Percentiles rank a stretch among this genome's conserved stretches.
These are phyloP conservation scores for Fusarium coffeatum DNA, from an alignment of 2,329 filamentous ascomycete species.

Conservation along the genomic window DNA sequence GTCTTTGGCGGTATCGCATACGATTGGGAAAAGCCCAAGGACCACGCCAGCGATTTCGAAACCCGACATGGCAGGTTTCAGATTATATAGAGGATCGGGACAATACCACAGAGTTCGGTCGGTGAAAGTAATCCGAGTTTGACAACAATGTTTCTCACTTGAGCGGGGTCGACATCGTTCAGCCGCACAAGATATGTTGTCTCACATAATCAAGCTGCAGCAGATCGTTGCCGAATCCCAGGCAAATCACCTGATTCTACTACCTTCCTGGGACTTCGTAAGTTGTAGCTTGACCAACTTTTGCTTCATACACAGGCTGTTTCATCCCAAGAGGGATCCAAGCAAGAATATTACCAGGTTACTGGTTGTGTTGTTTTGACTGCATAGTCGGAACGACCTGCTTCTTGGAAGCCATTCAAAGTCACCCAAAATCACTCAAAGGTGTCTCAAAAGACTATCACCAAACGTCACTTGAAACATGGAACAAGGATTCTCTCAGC, in stretches of 20 bases:
- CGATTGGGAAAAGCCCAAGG: background rate
- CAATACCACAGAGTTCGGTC: no score
- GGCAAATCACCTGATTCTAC: background rate
- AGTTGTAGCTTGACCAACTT: fast-evolving
- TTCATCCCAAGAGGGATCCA: no score
- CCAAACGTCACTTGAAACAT: background rate
- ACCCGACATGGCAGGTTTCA: background rate
- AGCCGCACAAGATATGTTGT: background rate
- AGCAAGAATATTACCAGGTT: no score
- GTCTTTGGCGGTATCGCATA: background rate
- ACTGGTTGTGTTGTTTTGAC: no score
- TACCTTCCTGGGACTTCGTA: no score
- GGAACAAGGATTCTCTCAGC: fast-evolving
- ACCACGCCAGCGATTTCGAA: background rate
- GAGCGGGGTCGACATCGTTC: background rate
- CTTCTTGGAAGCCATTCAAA: no score
- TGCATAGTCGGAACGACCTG: no score
- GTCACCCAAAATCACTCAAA: no score
- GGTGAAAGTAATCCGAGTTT: background rate
- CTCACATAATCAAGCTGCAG: background rate
- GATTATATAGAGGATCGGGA: no score
- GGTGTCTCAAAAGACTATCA: no score
- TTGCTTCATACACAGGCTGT: no score
- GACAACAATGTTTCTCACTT: fast-evolving
- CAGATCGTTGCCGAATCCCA: background rate